A percentile compares a stretch with the other conserved stretches of the same genome.
phyloP scores from a whole-genome alignment of 495 filamentous ascomycete genomes.

The Penicillium steckii region DNA sequence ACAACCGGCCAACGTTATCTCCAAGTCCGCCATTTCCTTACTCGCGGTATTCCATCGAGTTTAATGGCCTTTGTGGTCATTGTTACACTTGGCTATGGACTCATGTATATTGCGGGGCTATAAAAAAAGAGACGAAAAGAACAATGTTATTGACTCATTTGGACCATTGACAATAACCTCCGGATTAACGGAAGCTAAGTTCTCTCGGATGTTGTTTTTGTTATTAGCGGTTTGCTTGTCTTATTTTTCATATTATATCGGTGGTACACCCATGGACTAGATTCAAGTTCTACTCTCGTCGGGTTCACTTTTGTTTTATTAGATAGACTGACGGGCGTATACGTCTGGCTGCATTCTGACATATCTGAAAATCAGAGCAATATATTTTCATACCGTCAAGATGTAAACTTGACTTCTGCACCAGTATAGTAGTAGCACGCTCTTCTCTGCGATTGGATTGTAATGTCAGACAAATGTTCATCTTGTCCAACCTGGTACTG shows the following conservation, averaged over 20 bases:
- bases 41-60: slow-evolving; percentile 81
- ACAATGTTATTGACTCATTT: not conserved
- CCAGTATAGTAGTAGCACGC: not conserved
- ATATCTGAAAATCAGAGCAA: not conserved
- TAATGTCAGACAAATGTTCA: not conserved
- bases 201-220: no score
- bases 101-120: slow-evolving; percentile 78
- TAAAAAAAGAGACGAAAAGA: slow-evolving; percentile 32
- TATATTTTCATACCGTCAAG: not conserved
- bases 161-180: not conserved
- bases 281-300: not conserved
- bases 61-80: slow-evolving; percentile 79
- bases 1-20: slow-evolving; percentile 90
- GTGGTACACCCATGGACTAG: not conserved
- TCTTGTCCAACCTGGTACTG: not conserved
- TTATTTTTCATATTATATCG: not conserved
- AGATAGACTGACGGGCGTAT: slow-evolving; percentile 1
- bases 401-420: not conserved
- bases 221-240: not conserved
- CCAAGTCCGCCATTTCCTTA: slow-evolving; percentile 90
- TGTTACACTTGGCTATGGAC: slow-evolving; percentile 79
- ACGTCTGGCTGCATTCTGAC: not conserved
- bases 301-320: not conserved
- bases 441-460: not conserved
- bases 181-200: no score